Percentiles rank a stretch among this genome's conserved stretches.
Conservation (phyloP, 78 protist species). For the Blattamonas nauphoetae region DNA sequence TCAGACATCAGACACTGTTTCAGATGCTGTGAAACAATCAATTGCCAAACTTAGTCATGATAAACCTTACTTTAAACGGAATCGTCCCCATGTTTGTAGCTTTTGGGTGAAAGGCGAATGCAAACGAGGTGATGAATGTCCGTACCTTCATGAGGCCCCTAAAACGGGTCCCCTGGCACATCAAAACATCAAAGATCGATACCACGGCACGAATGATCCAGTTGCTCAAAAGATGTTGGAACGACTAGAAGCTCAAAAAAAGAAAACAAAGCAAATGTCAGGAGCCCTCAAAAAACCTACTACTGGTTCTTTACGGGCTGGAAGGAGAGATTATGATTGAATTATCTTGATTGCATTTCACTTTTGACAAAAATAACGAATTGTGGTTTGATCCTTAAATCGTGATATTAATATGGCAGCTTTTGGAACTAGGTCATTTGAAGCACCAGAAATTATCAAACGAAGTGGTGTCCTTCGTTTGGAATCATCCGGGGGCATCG, state of each 20-base stretch:
- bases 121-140: conserved; percentile 62
- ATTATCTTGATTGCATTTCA: too few relatives aligned
- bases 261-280: too few relatives aligned
- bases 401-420: too few relatives aligned
- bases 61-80: conserved; percentile 53
- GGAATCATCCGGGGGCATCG: not conserved
- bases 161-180: conserved; percentile 1
- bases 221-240: conserved; percentile 54
- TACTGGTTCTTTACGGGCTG: too few relatives aligned
- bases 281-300: too few relatives aligned
- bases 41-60: conserved; percentile 35
- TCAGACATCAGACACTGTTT: not conserved
- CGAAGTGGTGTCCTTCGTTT: not conserved
- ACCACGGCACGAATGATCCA: conserved; percentile 60
- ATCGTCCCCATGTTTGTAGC: conserved; percentile 51
- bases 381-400: too few relatives aligned
- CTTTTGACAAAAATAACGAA: too few relatives aligned
- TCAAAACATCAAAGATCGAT: conserved; percentile 59
- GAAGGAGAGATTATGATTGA: too few relatives aligned
- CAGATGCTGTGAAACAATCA: not conserved
- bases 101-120: conserved; percentile 66
- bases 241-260: not conserved
- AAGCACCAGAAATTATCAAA: not conserved
- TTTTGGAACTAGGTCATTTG: not conserved
- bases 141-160: conserved; percentile 35